Evolutionary conservation across 2,329 filamentous ascomycete species (phyloP).

Genomic region (Fusarium falciforme): DNA sequence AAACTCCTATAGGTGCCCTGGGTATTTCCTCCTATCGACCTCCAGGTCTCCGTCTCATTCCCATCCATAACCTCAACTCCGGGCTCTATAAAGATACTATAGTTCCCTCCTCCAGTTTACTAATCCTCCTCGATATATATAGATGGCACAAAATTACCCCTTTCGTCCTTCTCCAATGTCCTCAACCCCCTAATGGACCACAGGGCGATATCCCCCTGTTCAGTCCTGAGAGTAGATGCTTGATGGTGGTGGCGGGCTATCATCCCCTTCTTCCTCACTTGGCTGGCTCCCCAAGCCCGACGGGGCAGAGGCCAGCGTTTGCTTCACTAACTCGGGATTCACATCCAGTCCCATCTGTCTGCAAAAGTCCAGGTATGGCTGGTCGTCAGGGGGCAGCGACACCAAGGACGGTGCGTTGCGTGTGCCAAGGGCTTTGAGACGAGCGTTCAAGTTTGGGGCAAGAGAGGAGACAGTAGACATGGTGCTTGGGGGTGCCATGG

Average conservation of each 20-base stretch:
- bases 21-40: background rate
- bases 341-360: background rate
- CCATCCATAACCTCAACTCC: background rate
- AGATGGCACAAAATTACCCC: background rate
- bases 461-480: background rate
- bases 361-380: slow-evolving; percentile 28
- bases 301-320: background rate
- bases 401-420: background rate
- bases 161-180: background rate
- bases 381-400: background rate
- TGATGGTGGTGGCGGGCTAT: background rate
- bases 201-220: background rate
- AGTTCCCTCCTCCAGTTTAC: background rate
- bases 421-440: background rate
- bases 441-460: background rate
- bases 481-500: background rate
- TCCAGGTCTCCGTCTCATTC: background rate
- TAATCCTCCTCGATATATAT: background rate
- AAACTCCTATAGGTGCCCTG: background rate
- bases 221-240: background rate
- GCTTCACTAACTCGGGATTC: background rate
- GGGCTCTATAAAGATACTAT: background rate
- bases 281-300: background rate
- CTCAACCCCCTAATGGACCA: background rate
- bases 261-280: background rate